Evolutionary conservation across 177 flowering plant genomes (phyloP), one percentile per base, ranked within the genome.

Genomic region (Vitis hybrid): DNA sequence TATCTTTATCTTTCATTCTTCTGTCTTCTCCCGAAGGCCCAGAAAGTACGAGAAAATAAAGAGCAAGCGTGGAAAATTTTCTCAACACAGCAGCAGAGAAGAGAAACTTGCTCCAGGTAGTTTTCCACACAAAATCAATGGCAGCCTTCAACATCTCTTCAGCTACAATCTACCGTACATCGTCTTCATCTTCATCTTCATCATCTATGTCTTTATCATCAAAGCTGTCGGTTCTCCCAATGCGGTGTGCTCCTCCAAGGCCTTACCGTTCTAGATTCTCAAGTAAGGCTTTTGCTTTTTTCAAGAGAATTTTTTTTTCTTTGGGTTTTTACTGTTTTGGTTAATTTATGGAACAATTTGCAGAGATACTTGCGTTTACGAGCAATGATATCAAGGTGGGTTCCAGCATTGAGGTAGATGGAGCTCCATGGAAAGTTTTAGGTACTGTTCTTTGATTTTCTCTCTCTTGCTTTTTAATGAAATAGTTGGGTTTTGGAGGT

Each of bases 381-480:
- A 92, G 98, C 76, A 96, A 96, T 67, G 97, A 96, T 67, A 96
- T 96, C 27, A 96, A 92, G 73, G 97, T 91, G 58, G 99, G 99
- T 18, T 60, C 79, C 64, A 90, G 79, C 76, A 73, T 96, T 78
- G 97, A 86, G 73, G 98, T 96, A 0, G 99, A 96, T 64, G 98
- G 98, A 15, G 79, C 86, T 78, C 99, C 99, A 55, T 96, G 97
- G 97, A 86, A 78, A 63, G 91, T 95, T 61, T 35, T 93, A 63
- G 99, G 99, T 93, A 75, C 17, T 63, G 2, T 48, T 65, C 9
- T 58, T 58, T 64, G 20, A 0, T n/a, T 18, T 53, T 27, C 30
- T 27, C 30, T 27, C 5, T 27, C 5, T 27, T 27, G 30, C 30
- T 68, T 11, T 2, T 4, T 30, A 60, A 3, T 14, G 32, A 55